phyloP scores from a whole-genome alignment of 306 rosid species.

The Betula pendula region DNA sequence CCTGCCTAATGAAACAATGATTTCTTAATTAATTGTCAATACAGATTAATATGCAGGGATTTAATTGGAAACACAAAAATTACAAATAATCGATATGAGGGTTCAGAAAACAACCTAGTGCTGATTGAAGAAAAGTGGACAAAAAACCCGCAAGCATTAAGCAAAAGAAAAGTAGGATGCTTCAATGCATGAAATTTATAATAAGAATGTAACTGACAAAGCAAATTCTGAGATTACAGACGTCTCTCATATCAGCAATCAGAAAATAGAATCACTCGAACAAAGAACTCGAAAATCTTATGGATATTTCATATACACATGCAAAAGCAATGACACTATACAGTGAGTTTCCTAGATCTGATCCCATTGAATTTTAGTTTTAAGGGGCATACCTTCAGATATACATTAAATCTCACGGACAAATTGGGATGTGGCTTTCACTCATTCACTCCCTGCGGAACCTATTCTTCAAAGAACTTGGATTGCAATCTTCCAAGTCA shows the following conservation, averaged over 20 bases:
- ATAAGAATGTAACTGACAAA: background rate
- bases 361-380: background rate
- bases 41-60: background rate
- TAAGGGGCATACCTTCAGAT: constrained; percentile 6
- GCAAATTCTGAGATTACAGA: background rate
- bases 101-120: background rate
- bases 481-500: background rate
- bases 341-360: background rate
- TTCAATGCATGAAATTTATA: background rate
- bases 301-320: background rate
- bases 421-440: constrained; percentile 1
- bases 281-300: background rate
- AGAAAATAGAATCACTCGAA: background rate
- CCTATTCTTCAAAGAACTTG: background rate
- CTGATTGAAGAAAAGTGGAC: background rate
- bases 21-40: background rate
- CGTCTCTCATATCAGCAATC: background rate
- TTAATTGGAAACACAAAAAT: background rate
- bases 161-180: background rate
- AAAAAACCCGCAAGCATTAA: background rate
- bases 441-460: background rate
- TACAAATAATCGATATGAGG: background rate
- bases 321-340: constrained; percentile 1
- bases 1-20: background rate
- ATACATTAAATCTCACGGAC: background rate